Conservation (phyloP, 352 stramenopile genomes). For the Phytopythium aichiense region DNA sequence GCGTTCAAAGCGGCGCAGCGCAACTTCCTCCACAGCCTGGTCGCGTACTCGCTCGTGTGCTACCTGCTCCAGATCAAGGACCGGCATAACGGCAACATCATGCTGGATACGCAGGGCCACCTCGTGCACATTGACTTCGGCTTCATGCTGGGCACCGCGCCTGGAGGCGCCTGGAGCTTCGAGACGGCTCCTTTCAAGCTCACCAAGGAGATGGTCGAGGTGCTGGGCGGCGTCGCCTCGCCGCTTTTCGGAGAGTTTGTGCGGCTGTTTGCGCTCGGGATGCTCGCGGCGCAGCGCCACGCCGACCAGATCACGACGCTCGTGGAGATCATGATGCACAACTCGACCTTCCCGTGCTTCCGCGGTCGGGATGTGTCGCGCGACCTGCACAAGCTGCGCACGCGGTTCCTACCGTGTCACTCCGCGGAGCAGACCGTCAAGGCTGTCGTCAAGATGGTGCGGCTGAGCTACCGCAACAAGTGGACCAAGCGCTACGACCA, state of each 20-base stretch:
- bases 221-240: slow-evolving; percentile 73
- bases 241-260: slow-evolving; percentile 69
- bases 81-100: slow-evolving; percentile 96
- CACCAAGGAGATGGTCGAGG: slow-evolving; percentile 92
- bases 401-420: slow-evolving; percentile 53
- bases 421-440: slow-evolving; percentile 70
- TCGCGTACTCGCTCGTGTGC: slow-evolving; percentile 68
- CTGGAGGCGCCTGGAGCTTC: slow-evolving; percentile 90
- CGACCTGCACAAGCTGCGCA: slow-evolving; percentile 65
- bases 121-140: slow-evolving; percentile 98
- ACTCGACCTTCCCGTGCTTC: slow-evolving; percentile 78
- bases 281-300: slow-evolving; percentile 52
- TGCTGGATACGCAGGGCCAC: slow-evolving; percentile 88
- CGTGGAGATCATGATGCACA: slow-evolving; percentile 82
- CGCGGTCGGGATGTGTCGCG: slow-evolving; percentile 87
- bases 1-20: slow-evolving; percentile 48
- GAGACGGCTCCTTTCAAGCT: slow-evolving; percentile 96
- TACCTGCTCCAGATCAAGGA: slow-evolving; percentile 94
- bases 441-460: slow-evolving; percentile 82
- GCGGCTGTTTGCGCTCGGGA: slow-evolving; percentile 48
- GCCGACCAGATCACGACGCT: slow-evolving; percentile 63
- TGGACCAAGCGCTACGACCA: slow-evolving; percentile 93
- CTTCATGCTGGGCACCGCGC: slow-evolving; percentile 93
- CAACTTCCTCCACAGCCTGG: slow-evolving; percentile 64
- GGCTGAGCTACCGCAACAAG: slow-evolving; percentile 91